Evolutionary conservation across 2,329 filamentous ascomycete species (phyloP), one percentile per base, ranked within the genome.

Genomic region (Hypoxylon rubiginosum): DNA sequence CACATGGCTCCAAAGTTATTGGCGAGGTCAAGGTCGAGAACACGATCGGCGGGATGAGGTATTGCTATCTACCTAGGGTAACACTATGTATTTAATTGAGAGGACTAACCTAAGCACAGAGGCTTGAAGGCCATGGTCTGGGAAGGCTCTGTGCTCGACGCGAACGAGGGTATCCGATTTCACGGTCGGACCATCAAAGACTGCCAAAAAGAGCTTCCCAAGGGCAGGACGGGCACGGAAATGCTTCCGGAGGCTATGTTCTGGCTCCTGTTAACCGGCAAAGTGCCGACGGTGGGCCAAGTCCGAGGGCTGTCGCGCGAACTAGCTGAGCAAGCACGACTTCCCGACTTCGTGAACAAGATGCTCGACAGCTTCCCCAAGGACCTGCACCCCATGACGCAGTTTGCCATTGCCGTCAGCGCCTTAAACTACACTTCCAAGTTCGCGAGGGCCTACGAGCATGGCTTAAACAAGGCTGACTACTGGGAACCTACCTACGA

Each of bases 221-320:
- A 97, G 85, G 96, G 95, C 72, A 93, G 88, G 64, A 89, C 92
- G 2, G 93, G 95, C 75, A 97, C 93, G 5, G 95, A 98, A 83
- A 99, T 98, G 96, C 88, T 98, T 11, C 96, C 96, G 51, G 96
- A 99, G 82, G 90, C 95, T 80, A 99, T 99, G 96, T 99, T 99
- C 87, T 99, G 96, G 96, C 89, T 98, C 45, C 89, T 99, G 54
- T 86, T 99, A 73, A 99, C 96, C 9, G 96, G 96, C 64, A 87
- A 97, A 81, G 92, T 98, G 21, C 96, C 96, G 24, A 92, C 92
- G 1, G 91, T 90, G 21, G 83, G 84, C 68, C 96, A 99, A 81
- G 89, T 96, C 68, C 92, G 95, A 74, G 84, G 82, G 48, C 90
- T 99, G 74, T 97, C 93, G 50, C 88, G 90, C 63, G 91, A 98